phyloP scores from a whole-genome alignment of 2,329 filamentous ascomycete species.

The Clarireedia sp. region DNA sequence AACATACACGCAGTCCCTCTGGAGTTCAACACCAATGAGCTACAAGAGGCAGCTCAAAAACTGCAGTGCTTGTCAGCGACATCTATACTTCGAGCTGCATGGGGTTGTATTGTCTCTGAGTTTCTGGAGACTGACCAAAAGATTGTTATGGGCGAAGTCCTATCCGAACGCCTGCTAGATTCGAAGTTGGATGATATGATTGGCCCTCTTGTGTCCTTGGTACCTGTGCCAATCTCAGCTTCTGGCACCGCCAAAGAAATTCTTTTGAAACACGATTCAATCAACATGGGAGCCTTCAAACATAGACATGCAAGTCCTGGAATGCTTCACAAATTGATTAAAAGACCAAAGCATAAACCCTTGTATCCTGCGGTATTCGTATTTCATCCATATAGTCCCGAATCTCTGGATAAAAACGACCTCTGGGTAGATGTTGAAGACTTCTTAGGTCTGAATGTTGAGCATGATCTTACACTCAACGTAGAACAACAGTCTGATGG shows the following conservation, averaged over 20 bases:
- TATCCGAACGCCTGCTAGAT: not conserved
- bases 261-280: not conserved
- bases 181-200: not conserved
- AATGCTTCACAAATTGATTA: slow-evolving; percentile 1
- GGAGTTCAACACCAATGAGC: not conserved
- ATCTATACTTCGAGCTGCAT: not conserved
- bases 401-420: not conserved
- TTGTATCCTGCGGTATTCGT: not conserved
- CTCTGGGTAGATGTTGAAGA: not conserved
- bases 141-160: not conserved
- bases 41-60: not conserved
- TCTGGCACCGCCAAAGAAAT: not conserved
- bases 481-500: not conserved
- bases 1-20: not conserved
- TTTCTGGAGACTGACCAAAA: not conserved
- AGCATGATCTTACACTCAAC: slow-evolving; percentile 1
- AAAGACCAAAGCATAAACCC: not conserved
- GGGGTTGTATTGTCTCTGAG: not conserved
- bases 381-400: not conserved
- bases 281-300: not conserved
- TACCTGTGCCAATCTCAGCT: not conserved
- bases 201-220: not conserved
- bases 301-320: not conserved
- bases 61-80: not conserved
- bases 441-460: slow-evolving; percentile 1